Conservation (phyloP, 2,329 filamentous ascomycete species). For the Didymella exigua region DNA sequence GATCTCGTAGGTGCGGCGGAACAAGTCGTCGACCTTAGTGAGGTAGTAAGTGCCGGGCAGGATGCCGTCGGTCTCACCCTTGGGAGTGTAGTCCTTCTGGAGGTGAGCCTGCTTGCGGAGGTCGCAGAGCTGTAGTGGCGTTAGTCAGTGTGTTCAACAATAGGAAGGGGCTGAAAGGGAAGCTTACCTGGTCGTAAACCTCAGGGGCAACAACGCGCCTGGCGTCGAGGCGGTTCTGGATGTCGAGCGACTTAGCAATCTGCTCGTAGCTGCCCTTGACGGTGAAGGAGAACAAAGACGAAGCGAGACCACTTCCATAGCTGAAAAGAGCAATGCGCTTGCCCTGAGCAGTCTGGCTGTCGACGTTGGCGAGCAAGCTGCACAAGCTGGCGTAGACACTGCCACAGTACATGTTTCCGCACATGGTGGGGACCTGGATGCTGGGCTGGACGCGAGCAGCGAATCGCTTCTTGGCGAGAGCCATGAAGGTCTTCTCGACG, state of each 20-base stretch:
- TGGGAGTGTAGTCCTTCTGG: constrained; percentile 56
- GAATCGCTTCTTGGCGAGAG: constrained; percentile 59
- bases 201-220: constrained; percentile 54
- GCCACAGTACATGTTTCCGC: constrained; percentile 62
- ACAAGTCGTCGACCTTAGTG: constrained; percentile 57
- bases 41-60: constrained; percentile 59
- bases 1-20: constrained; percentile 57
- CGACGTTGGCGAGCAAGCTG: constrained; percentile 55
- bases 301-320: constrained; percentile 59
- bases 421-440: constrained; percentile 58
- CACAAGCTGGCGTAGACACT: constrained; percentile 58
- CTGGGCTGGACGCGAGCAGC: constrained; percentile 56
- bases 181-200: constrained; percentile 55
- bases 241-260: constrained; percentile 55
- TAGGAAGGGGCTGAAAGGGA: constrained; percentile 15
- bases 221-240: constrained; percentile 53
- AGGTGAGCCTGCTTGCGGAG: constrained; percentile 58
- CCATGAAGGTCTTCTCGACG: constrained; percentile 60
- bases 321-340: constrained; percentile 60
- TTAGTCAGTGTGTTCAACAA: constrained; percentile 34
- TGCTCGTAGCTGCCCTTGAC: constrained; percentile 55
- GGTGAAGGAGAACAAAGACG: constrained; percentile 58
- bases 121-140: constrained; percentile 54
- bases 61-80: constrained; percentile 52
- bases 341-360: constrained; percentile 53